Evolutionary conservation across 2,329 filamentous ascomycete genomes (phyloP), one percentile per base, ranked within the genome.

Genomic region (Aspergillus texensis): DNA sequence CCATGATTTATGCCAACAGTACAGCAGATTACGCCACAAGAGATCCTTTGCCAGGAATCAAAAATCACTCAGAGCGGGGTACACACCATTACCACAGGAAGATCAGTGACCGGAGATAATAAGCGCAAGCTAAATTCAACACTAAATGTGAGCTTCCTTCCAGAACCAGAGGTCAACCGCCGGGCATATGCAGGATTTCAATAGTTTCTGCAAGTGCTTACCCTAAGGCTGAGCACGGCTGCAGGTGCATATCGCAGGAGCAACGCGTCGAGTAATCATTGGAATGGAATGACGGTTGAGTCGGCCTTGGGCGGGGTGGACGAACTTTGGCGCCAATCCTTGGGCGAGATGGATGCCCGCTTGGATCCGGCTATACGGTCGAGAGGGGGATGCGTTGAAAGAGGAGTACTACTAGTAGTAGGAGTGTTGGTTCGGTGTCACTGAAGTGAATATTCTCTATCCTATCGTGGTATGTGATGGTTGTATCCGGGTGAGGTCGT

Each of bases 231-330:
- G 24, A 45, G 26, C n/a, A 59, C 24, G 55, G 24, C 39, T 24
- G 43, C 56, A 45, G 41, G 12, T 58, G 43, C 56, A 28, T 32
- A 32, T 28, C 39, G 32, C 32, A 34, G 34, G n/a, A 54, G 24
- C 21, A n/a, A 21, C 21, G 9, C 24, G 34, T 57, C 34, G 26
- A 48, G 26, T 60, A 45, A 46, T 30, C 30, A 60, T 54, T 60
- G 58, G 58, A n/a, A 36, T 41, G 32, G 12, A 24, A 43, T 54
- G 54, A 54, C 48, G 12, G 46, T 54, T 19, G 48, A 52, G 46
- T 43, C 45, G 46, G 64, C 74, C 5, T 58, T 71, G 5, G 81
- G 81, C 43, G 62, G 65, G 14, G 78, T 83, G 26, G 6, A 30
- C 9, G 46, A 36, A 50, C 24, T n/a, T 19, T 52, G 70, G 65